Conservation (phyloP, 192 early-diverging fungal species). For the Coemansia javaensis region DNA sequence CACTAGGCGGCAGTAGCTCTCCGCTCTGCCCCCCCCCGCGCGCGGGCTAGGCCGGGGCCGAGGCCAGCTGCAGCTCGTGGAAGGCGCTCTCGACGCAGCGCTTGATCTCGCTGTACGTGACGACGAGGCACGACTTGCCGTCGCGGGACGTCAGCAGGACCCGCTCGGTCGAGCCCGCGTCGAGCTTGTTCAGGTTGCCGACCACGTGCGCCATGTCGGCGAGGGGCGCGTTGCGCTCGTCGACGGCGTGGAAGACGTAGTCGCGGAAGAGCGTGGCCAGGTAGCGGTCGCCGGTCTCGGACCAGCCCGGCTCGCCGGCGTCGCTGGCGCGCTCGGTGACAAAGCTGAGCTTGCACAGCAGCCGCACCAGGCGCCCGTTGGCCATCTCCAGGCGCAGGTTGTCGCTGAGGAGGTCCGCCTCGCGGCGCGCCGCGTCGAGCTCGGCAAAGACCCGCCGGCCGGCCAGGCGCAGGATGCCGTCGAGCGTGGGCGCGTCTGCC, state of each 20-base stretch:
- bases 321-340: conserved; percentile 88
- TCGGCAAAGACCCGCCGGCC: conserved; percentile 41
- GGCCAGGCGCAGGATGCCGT: conserved; percentile 44
- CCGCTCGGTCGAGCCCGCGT: conserved; percentile 90
- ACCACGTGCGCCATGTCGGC: conserved; percentile 91
- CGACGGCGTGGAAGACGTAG: conserved; percentile 95
- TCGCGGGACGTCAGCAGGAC: conserved; percentile 94
- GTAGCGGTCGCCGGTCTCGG: conserved; percentile 97
- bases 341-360: conserved; percentile 88
- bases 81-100: conserved; percentile 85
- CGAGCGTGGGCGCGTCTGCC: conserved; percentile 30
- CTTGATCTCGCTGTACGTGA: conserved; percentile 93
- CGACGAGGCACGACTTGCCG: conserved; percentile 94
- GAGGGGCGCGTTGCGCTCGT: conserved; percentile 74
- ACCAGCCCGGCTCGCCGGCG: conserved; percentile 86
- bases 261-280: conserved; percentile 96
- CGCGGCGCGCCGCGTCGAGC: conserved; percentile 39
- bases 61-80: conserved; percentile 56
- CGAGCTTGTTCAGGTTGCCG: conserved; percentile 93
- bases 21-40: too few relatives aligned
- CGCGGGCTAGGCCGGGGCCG: not conserved
- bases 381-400: conserved; percentile 80
- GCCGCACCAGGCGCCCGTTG: conserved; percentile 84
- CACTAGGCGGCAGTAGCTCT: too few relatives aligned
- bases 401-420: conserved; percentile 72